These are phyloP conservation scores for Emmonsia crescens DNA, from an alignment of 2,329 filamentous ascomycete species.

Conservation along the genomic window DNA sequence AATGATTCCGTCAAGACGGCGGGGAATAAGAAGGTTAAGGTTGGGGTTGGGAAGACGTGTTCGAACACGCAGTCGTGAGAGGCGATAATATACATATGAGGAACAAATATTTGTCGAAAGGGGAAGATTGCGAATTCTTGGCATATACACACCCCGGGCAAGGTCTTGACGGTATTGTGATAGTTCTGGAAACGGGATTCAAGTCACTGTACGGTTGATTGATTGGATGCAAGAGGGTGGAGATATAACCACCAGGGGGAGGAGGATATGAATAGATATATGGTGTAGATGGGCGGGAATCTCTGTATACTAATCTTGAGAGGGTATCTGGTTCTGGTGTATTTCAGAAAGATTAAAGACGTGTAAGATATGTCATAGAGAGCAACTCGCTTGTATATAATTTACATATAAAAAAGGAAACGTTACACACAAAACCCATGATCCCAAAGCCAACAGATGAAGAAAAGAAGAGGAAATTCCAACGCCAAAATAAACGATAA, in stretches of 20 bases:
- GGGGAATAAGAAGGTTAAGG: conserved; percentile 30
- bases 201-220: neutral
- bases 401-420: neutral
- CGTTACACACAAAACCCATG: neutral
- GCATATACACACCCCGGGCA: neutral
- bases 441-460: too few relatives aligned
- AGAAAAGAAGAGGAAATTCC: neutral
- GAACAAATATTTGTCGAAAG: neutral
- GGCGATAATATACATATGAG: neutral
- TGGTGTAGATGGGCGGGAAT: neutral
- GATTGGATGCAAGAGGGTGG: neutral
- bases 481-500: neutral
- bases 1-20: conserved; percentile 78
- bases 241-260: neutral
- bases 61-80: conserved; percentile 18
- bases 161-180: neutral
- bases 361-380: neutral
- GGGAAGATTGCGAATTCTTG: neutral
- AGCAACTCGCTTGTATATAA: neutral
- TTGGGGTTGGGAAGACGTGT: conserved; percentile 29
- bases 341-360: neutral
- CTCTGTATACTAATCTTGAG: neutral
- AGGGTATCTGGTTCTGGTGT: neutral
- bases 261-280: neutral
- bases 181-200: neutral